Evolutionary conservation across 129 eudicot genomes (phyloP), one percentile per base, ranked within the genome.

Genomic region (Chrysanthemum makinoi): DNA sequence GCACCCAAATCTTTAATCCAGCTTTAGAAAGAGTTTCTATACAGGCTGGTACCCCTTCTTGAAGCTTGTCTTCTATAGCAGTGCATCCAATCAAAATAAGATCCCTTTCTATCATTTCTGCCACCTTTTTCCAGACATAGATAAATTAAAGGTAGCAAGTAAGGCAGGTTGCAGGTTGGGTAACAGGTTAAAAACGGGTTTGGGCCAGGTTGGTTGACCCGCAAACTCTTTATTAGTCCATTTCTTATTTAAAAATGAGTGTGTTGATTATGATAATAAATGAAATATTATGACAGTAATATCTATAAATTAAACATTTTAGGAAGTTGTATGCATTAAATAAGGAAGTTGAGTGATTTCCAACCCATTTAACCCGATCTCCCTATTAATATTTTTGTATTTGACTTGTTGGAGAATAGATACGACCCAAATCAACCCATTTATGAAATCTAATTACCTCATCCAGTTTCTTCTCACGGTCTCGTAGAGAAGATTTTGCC

Each of bases 61-160:
- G 98, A 87, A 94, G 98, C 88, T 94, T 94, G 82, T 94, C 98
- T 87, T 94, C 98, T 65, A 94, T 94, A 63, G 97, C 98, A 69
- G 98, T 85, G 69, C 88, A 83, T 28, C 98, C 98, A 86, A 94
- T 86, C 82, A 94, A 79, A 76, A 71, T 85, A 65, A 94, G 89
- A 57, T 94, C 90, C 75, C 82, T 85, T 49, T 94, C 98, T 47
- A 94, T 94, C 72, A 83, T 72, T 75, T 94, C 98, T 5, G 93
- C 92, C 67, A 94, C 89, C 98, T 93, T 89, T 68, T 73, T 33
- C 56, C 49, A 68, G 33, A 66, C 6, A 44, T 58, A 70, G 56
- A 70, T 54, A 54, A 52, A 28, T 24, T 19, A 70, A 8, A 54
- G 11, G 53, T 18, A 35, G 20, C 64, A 69, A 15, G 3, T 8